Percentiles rank a stretch among this genome's conserved stretches.
Conservation (phyloP, 164 flowering plant species). For the Piper longum region DNA sequence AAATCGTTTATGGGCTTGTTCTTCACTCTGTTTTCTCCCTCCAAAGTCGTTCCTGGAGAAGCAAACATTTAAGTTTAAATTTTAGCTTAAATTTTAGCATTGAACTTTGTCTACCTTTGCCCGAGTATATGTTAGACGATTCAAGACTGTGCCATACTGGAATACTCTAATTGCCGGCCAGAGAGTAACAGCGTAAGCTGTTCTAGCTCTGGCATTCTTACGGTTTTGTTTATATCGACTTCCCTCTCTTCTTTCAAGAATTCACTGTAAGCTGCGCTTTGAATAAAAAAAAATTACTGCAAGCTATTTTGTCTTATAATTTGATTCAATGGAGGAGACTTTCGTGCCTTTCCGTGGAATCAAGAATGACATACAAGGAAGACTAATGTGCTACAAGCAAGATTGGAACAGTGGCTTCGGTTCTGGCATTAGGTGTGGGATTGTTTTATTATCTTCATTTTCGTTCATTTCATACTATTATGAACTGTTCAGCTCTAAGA, state of each 20-base stretch:
- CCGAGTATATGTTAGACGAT: not conserved
- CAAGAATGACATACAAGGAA: conserved; percentile 71
- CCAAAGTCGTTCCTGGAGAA: not conserved
- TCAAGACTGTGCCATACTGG: not conserved
- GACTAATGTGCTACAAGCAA: conserved; percentile 89
- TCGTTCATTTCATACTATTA: not conserved
- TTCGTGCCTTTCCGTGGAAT: conserved; percentile 93
- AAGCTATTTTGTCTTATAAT: conserved; percentile 2
- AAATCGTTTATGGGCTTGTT: not conserved
- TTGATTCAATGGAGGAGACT: conserved; percentile 73
- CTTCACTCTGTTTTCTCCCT: not conserved
- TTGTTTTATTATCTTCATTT: not conserved
- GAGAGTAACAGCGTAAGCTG: not conserved
- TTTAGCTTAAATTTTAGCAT: not conserved
- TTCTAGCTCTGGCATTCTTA: no score
- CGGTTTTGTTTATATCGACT: not conserved
- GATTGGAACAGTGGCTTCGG: conserved; percentile 92
- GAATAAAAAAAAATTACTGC: not conserved
- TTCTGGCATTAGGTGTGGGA: conserved; percentile 70
- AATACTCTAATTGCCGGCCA: not conserved
- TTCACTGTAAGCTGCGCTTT: no score
- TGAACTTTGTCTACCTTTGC: not conserved
- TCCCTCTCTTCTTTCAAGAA: not conserved
- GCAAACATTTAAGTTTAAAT: not conserved
- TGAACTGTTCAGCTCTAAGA: not conserved